Percentiles rank a stretch among this genome's conserved stretches.
Evolutionary conservation across 2,329 filamentous ascomycete genomes (phyloP).

Genomic region (Hypoxylon sp.): DNA sequence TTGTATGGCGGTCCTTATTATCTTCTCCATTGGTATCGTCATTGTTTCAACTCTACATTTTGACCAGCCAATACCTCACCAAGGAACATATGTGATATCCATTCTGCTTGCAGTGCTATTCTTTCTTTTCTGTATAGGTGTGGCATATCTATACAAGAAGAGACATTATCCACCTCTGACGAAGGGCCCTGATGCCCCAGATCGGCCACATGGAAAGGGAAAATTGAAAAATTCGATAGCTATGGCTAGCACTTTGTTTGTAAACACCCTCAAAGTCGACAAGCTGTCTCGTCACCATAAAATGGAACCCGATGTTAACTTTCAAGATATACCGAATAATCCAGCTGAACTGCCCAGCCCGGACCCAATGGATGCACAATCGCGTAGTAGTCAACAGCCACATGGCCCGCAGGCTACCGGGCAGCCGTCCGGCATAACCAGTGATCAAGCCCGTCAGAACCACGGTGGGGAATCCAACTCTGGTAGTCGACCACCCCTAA

Average conservation of each 20-base stretch:
- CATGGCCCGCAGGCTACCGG: not conserved
- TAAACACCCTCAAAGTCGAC: slow-evolving; percentile 4
- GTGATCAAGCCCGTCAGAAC: not conserved
- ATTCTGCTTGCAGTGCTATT: slow-evolving; percentile 43
- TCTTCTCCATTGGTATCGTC: slow-evolving; percentile 48
- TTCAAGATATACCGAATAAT: not conserved
- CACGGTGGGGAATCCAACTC: not conserved
- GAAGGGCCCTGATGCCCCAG: slow-evolving; percentile 25
- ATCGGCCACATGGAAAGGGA: slow-evolving; percentile 9
- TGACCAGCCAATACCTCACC: slow-evolving; percentile 43
- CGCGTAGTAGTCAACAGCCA: not conserved
- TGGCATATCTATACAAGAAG: slow-evolving; percentile 37
- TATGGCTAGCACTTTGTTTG: slow-evolving; percentile 3
- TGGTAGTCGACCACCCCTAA: too few relatives aligned
- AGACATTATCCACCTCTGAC: slow-evolving; percentile 33
- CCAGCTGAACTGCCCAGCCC: slow-evolving; percentile 9
- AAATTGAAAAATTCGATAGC: slow-evolving; percentile 1
- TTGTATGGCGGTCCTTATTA: slow-evolving; percentile 41
- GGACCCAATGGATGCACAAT: not conserved
- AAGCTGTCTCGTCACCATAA: slow-evolving; percentile 1
- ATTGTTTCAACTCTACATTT: slow-evolving; percentile 45
- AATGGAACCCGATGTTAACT: not conserved
- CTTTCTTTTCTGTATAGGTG: slow-evolving; percentile 44
- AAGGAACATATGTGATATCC: slow-evolving; percentile 45
- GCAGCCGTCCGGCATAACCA: not conserved